Evolutionary conservation across 2,329 filamentous ascomycete species (phyloP).

Genomic region (Leptographium lundbergii): DNA sequence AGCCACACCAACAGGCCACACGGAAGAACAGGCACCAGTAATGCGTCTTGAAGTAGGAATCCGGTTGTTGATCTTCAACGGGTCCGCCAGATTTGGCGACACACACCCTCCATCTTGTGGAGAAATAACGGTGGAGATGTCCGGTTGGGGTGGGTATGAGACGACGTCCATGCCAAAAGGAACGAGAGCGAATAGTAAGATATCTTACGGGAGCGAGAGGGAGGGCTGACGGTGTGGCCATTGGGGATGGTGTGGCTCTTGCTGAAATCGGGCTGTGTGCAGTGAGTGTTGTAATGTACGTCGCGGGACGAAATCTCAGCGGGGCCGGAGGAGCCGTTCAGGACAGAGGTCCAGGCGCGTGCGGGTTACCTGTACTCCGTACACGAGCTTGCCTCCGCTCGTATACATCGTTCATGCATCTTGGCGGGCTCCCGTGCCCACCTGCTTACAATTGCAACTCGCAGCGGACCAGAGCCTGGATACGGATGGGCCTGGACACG

Average conservation of each 20-base stretch:
- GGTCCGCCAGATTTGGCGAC: neutral
- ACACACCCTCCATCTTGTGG: neutral
- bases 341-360: too few species aligned
- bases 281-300: too few species aligned
- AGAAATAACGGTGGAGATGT: constrained; percentile 1
- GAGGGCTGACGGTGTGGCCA: neutral
- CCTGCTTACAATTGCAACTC: neutral
- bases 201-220: neutral
- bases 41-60: neutral
- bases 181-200: neutral
- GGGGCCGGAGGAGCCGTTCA: neutral
- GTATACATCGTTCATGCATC: neutral
- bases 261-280: neutral
- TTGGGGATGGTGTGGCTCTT: too few species aligned
- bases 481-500: too few species aligned
- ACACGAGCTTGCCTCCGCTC: neutral
- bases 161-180: neutral
- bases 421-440: neutral
- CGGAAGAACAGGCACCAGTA: neutral
- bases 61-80: neutral
- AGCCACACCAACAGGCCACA: neutral
- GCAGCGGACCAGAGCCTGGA: neutral
- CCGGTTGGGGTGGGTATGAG: neutral
- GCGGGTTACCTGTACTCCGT: too few species aligned
- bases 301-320: neutral